A percentile compares a stretch with the other conserved stretches of the same genome.
phyloP scores from a whole-genome alignment of 139 green algal species.

The Picocystis salinarum region DNA sequence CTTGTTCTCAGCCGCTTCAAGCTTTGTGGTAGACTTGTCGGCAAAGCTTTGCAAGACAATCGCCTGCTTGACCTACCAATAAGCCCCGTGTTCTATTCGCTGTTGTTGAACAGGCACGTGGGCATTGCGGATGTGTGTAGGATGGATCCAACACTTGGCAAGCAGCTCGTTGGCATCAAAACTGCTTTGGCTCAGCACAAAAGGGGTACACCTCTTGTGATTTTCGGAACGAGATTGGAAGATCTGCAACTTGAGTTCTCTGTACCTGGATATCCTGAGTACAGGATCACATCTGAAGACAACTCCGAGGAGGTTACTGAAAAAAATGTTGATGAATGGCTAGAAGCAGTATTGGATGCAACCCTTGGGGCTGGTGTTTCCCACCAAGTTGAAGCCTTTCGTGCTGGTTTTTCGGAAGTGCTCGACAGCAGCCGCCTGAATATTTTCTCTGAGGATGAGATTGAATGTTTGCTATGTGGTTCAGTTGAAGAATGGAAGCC shows the following conservation, averaged over 20 bases:
- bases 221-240: conserved; percentile 56
- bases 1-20: conserved; percentile 44
- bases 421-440: conserved; percentile 32
- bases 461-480: conserved; percentile 85
- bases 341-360: conserved; percentile 68
- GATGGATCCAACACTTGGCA: too few species aligned
- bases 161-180: too few species aligned
- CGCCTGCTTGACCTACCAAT: conserved; percentile 82
- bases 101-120: conserved; percentile 14
- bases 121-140: conserved; percentile 1
- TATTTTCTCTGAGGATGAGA: conserved; percentile 75
- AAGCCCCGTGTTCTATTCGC: conserved; percentile 59
- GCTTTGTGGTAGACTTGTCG: conserved; percentile 66
- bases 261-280: conserved; percentile 58
- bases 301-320: conserved; percentile 34
- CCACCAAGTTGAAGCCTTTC: conserved; percentile 52
- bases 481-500: conserved; percentile 58
- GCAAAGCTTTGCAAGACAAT: conserved; percentile 78
- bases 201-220: conserved; percentile 28
- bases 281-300: conserved; percentile 42
- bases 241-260: conserved; percentile 89
- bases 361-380: conserved; percentile 52
- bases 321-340: conserved; percentile 55
- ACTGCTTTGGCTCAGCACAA: too few species aligned
- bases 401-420: conserved; percentile 71